Percentiles rank a stretch among this genome's conserved stretches.
These are phyloP conservation scores for Onygena corvina DNA, from an alignment of 2,329 filamentous ascomycete genomes.

Conservation along the genomic window DNA sequence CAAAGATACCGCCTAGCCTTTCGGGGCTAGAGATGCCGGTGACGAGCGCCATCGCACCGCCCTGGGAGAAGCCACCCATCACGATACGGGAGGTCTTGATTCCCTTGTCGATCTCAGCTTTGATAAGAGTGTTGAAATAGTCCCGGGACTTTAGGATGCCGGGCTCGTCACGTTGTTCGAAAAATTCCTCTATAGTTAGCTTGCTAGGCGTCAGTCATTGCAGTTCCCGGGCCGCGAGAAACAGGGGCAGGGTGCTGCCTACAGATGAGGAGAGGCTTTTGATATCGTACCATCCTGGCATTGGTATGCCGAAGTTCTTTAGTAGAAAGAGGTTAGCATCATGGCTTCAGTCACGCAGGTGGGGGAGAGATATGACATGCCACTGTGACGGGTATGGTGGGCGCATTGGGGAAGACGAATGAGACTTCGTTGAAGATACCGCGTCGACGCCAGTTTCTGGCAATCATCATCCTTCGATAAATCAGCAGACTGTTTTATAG, in stretches of 20 bases:
- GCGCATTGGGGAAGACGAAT: constrained; percentile 89
- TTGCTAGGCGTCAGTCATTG: constrained; percentile 14
- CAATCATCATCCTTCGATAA: constrained; percentile 51
- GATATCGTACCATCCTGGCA: constrained; percentile 57
- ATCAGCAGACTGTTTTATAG: background rate
- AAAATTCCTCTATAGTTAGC: constrained; percentile 33
- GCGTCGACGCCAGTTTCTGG: constrained; percentile 74
- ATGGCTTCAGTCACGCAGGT: background rate
- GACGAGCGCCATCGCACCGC: constrained; percentile 76
- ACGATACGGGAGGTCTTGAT: constrained; percentile 76
- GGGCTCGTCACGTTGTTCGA: constrained; percentile 41
- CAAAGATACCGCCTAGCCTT: constrained; percentile 79
- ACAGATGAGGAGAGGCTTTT: constrained; percentile 34
- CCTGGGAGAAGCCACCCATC: constrained; percentile 56
- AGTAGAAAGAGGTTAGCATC: constrained; percentile 7
- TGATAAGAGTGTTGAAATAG: constrained; percentile 68
- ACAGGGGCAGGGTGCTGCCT: constrained; percentile 17
- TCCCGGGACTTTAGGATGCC: constrained; percentile 62
- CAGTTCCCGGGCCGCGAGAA: constrained; percentile 1
- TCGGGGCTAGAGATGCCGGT: constrained; percentile 60
- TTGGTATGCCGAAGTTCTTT: constrained; percentile 61
- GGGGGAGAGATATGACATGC: constrained; percentile 35
- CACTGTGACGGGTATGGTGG: constrained; percentile 71
- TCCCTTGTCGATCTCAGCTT: constrained; percentile 65
- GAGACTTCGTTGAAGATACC: constrained; percentile 77